Evolutionary conservation across 2,329 filamentous ascomycete genomes (phyloP).

Genomic region (Ophiocordyceps camponoti-saundersi): DNA sequence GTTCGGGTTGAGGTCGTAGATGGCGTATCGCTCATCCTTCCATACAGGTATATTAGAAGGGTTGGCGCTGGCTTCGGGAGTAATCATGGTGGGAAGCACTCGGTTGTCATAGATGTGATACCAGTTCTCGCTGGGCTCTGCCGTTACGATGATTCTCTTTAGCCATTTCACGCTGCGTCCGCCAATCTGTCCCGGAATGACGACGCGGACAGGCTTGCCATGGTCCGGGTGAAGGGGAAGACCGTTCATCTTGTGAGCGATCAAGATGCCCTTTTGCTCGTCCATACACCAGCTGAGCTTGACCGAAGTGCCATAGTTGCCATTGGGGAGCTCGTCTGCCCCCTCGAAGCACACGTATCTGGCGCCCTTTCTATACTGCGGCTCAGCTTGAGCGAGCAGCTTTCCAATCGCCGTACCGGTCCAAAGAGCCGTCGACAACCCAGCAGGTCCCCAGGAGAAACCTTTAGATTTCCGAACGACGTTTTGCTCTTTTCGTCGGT

Average conservation of each 20-base stretch:
- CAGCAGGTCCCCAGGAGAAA: constrained; percentile 85
- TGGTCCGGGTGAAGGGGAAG: constrained; percentile 68
- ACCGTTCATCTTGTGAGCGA: constrained; percentile 85
- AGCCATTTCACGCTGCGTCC: constrained; percentile 90
- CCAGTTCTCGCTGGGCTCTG: constrained; percentile 75
- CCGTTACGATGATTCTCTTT: constrained; percentile 62
- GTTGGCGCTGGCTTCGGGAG: constrained; percentile 61
- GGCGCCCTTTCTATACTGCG: constrained; percentile 41
- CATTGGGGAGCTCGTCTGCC: constrained; percentile 75
- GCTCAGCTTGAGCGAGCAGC: constrained; percentile 50
- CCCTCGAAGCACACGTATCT: constrained; percentile 85
- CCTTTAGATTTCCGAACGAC: constrained; percentile 79
- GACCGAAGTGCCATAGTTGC: constrained; percentile 73
- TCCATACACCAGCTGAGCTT: constrained; percentile 84
- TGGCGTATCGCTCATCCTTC: constrained; percentile 81
- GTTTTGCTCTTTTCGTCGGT: constrained; percentile 86
- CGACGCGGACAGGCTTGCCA: constrained; percentile 63
- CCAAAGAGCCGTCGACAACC: constrained; percentile 73
- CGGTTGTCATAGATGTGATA: constrained; percentile 92
- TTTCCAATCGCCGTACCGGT: constrained; percentile 66
- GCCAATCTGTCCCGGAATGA: constrained; percentile 84
- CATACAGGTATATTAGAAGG: constrained; percentile 49
- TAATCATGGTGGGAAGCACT: constrained; percentile 73
- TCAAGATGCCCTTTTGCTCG: constrained; percentile 64
- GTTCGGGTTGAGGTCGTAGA: constrained; percentile 82